Evolutionary conservation across 768 basidiomycete genomes (phyloP), one percentile per base, ranked within the genome.

Genomic region (Boletellus ananas): DNA sequence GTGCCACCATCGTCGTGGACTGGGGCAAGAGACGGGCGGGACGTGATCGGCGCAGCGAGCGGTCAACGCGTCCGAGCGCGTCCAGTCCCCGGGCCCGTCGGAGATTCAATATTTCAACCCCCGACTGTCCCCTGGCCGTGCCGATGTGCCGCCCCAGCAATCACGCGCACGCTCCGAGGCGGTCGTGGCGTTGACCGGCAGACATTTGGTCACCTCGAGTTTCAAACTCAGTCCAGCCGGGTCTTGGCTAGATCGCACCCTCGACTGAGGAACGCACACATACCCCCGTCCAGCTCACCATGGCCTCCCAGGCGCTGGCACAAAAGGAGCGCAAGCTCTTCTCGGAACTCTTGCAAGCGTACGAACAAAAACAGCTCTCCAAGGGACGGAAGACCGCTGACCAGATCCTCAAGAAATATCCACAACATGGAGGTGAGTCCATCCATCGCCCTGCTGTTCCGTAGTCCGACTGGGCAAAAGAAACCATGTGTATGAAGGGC

Each of bases 401-500:
- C 70, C 83, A 83, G 61, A 94, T 98, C 66, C 82, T 99, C 66
- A 94, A 92, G 73, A 96, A 95, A 74, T 83, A 85, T 61, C 94
- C 96, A 0, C 85, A 95, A 37, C 94, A 99, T 77, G 96, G 95
- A 61, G 94, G 95, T 92, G 61, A 42, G 81, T 57, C n/a, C 27
- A n/a, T 21, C 11, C 16, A 7, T 17, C 40, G 20, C n/a, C 10
- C 27, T 21, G 41, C 29, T 23, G 14, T 43, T 21, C 2, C 35
- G 29, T 7, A 47, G 20, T 38, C 45, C 49, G 49, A 49, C 49
- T 42, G 33, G 43, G 14, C 31, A 3, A 62, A n/a, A 98, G 95
- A 98, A 72, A 94, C 95, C 23, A 69, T 94, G 65, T 93, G 90
- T 66, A 94, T 99, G 90, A 96, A 95, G 65, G 95, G 95, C 1